Evolutionary conservation across 805 yeast species (phyloP).

Genomic region (Saccharomyces paradoxus): DNA sequence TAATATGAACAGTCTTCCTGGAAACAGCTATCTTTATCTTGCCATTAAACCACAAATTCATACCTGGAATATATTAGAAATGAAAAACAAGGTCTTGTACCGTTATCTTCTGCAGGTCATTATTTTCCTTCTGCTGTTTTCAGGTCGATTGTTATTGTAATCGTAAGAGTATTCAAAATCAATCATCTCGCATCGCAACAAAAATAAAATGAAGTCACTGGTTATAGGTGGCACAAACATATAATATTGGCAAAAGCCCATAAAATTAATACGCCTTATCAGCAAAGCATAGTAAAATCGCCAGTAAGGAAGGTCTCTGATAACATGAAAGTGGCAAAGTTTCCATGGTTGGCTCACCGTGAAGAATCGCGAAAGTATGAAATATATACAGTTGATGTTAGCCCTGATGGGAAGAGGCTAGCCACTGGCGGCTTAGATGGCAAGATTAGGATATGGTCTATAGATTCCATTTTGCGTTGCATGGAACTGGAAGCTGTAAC

Average conservation of each 20-base stretch:
- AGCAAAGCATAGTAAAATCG: not conserved
- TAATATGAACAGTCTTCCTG: not conserved
- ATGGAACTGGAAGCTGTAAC: conserved; percentile 30
- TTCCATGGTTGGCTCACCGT: conserved; percentile 64
- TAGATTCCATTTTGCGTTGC: conserved; percentile 37
- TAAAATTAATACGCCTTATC: not conserved
- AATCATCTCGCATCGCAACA: not conserved
- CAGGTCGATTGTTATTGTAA: not conserved
- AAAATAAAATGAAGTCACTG: not conserved
- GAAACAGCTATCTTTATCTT: not conserved
- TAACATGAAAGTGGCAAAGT: conserved; percentile 55
- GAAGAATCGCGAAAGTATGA: conserved; percentile 79
- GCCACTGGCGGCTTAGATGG: conserved; percentile 96
- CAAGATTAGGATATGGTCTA: conserved; percentile 82
- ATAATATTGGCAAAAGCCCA: not conserved
- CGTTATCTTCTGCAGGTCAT: not conserved
- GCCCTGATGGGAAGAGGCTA: conserved; percentile 71
- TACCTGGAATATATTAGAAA: not conserved
- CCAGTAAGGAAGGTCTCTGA: not conserved
- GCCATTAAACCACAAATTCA: not conserved
- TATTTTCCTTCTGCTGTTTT: not conserved
- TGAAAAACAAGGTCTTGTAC: not conserved
- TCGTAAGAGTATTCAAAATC: not conserved
- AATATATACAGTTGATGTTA: conserved; percentile 73
- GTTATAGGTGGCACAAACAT: not conserved